Base-by-base conservation (phyloP, 331 rosid genomes). In the Quercus tomentella region DNA sequence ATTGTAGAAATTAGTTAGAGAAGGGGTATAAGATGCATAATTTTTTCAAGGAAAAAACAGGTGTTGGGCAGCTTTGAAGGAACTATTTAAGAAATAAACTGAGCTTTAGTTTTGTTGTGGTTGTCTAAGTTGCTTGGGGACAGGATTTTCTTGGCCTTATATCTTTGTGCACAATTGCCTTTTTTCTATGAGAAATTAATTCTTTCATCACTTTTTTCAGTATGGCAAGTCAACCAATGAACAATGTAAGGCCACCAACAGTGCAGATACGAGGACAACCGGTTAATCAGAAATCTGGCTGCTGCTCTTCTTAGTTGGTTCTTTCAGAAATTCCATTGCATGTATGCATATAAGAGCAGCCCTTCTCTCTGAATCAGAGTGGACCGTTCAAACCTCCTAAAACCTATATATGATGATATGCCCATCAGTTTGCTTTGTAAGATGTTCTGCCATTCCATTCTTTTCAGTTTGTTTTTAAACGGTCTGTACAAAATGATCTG, bases 231-330 rank as follows among this genome's bases (percentile, higher is more conserved):
- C 91, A 85, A 58, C 91, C 91, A 22, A 70, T 74, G 51, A 88
- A 78, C 84, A 85, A 88, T 11, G 88, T 80, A 6, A 88, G 80
- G 84, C 89, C 89, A 21, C 84, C 91, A 6, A 85, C 89, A 4
- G 91, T 88, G 77, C 89, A 88, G 80, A 79, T 88, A 37, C 84
- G 80, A 49, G 91, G 91, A 58, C 88, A 88, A 65, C 89, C 91
- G 0, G 89, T 88, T 10, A 88, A 83, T 86, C 89, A 88, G 87
- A 88, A 85, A 58, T 83, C 89, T 75, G 89, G 91, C 33, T 88
- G 91, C 76, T 88, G 91, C 86, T 85, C 91, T 4, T 88, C 91
- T 66, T 88, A 88, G 72, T 71, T 66, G 21, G 74, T 9, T 65
- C 33, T 21, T 31, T 67, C 66, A 23, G 56, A 33, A 72, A 33